Percentiles rank a stretch among this genome's conserved stretches.
These are phyloP conservation scores for Inosperma sp. DNA, from an alignment of 768 basidiomycete species.

Conservation along the genomic window DNA sequence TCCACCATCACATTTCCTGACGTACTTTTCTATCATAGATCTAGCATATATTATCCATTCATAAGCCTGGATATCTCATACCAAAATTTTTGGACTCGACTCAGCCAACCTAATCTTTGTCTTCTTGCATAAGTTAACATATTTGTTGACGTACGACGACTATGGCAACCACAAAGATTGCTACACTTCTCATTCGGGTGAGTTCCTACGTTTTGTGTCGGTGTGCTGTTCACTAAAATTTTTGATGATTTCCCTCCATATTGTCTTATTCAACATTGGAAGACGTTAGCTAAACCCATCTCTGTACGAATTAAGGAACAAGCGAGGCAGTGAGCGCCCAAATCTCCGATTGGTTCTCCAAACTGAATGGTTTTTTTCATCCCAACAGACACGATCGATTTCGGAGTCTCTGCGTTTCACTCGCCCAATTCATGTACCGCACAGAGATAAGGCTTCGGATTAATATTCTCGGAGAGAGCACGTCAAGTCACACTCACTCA, in stretches of 20 bases:
- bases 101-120: too few relatives aligned
- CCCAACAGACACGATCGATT: slow-evolving; percentile 59
- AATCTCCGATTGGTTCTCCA: not conserved
- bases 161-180: slow-evolving; percentile 75
- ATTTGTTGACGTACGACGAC: too few relatives aligned
- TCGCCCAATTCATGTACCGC: slow-evolving; percentile 76
- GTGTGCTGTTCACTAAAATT: not conserved
- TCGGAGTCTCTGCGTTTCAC: slow-evolving; percentile 60
- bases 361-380: slow-evolving; percentile 2
- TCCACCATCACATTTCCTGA: too few relatives aligned
- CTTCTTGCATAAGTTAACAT: too few relatives aligned
- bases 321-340: slow-evolving; percentile 58
- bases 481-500: slow-evolving; percentile 32
- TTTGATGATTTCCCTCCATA: not conserved
- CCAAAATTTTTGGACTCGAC: too few relatives aligned
- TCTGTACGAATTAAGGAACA: slow-evolving; percentile 63
- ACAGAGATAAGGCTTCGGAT: slow-evolving; percentile 69
- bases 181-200: slow-evolving; percentile 69
- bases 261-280: not conserved
- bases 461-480: slow-evolving; percentile 63
- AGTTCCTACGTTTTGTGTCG: slow-evolving; percentile 24
- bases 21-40: too few relatives aligned
- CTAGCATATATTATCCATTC: too few relatives aligned
- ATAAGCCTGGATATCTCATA: too few relatives aligned
- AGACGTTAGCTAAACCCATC: slow-evolving; percentile 87